phyloP scores from a whole-genome alignment of 345 rosid genomes.

The Zanthoxylum bungeanum region DNA sequence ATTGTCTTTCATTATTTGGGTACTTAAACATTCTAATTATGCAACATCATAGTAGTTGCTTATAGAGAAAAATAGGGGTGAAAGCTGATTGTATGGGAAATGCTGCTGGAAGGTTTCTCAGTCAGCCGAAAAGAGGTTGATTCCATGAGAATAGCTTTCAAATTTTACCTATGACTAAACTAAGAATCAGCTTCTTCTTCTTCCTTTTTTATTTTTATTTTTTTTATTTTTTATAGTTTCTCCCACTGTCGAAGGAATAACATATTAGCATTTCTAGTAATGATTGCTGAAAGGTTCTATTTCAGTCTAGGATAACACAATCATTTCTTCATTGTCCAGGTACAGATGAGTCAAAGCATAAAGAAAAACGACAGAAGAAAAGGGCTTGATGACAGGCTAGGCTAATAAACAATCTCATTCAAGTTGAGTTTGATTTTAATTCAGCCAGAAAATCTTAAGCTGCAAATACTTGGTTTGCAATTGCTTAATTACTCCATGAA shows the following conservation, averaged over 20 bases:
- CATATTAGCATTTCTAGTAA: background rate
- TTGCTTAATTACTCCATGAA: background rate
- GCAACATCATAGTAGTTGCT: background rate
- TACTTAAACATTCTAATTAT: background rate
- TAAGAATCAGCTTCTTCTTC: background rate
- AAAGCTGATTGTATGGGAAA: background rate
- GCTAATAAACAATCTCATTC: background rate
- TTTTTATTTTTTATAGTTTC: background rate
- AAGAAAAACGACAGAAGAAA: conserved; percentile 57
- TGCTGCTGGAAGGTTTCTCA: background rate
- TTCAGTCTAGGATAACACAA: background rate
- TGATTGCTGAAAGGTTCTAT: background rate
- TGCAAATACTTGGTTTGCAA: background rate
- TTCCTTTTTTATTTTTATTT: too few species aligned
- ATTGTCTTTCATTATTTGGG: background rate
- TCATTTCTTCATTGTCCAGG: conserved; percentile 30
- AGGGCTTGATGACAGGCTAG: conserved; percentile 9
- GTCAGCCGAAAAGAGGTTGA: background rate
- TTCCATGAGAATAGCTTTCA: background rate
- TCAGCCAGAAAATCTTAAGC: background rate
- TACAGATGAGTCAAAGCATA: conserved; percentile 34
- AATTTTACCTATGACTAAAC: background rate
- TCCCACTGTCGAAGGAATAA: background rate
- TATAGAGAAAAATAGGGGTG: background rate
- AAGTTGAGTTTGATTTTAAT: background rate